phyloP scores from a whole-genome alignment of 768 basidiomycete species.

The Chalciporus chontae region DNA sequence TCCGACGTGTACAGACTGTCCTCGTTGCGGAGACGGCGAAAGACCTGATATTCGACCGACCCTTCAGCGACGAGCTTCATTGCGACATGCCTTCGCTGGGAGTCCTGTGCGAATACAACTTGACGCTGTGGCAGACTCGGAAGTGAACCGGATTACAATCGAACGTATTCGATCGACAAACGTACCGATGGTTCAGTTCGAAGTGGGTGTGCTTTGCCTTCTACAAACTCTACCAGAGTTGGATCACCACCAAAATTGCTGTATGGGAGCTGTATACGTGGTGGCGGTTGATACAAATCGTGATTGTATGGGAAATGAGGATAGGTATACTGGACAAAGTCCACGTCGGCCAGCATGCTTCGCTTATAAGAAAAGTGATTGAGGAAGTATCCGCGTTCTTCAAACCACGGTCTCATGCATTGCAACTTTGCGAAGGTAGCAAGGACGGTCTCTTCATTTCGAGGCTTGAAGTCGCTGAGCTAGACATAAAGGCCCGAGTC shows the following conservation, averaged over 20 bases:
- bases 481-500: background rate
- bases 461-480: background rate
- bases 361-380: background rate
- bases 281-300: background rate
- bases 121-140: background rate
- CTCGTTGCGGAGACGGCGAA: conserved; percentile 17
- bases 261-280: background rate
- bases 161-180: no score
- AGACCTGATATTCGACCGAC: conserved; percentile 24
- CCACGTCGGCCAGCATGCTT: background rate
- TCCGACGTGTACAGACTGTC: background rate
- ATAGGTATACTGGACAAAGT: background rate
- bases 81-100: conserved; percentile 19
- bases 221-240: no score
- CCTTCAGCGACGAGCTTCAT: conserved; percentile 24
- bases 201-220: no score
- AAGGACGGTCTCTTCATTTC: background rate
- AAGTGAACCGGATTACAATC: no score
- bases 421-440: background rate
- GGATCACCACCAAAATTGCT: background rate
- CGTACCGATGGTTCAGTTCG: no score
- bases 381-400: background rate
- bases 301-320: background rate
- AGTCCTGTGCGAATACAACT: conserved; percentile 19
- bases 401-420: background rate